Conservation (phyloP, 768 basidiomycete species). For the Brasilioporus rufonigricans region DNA sequence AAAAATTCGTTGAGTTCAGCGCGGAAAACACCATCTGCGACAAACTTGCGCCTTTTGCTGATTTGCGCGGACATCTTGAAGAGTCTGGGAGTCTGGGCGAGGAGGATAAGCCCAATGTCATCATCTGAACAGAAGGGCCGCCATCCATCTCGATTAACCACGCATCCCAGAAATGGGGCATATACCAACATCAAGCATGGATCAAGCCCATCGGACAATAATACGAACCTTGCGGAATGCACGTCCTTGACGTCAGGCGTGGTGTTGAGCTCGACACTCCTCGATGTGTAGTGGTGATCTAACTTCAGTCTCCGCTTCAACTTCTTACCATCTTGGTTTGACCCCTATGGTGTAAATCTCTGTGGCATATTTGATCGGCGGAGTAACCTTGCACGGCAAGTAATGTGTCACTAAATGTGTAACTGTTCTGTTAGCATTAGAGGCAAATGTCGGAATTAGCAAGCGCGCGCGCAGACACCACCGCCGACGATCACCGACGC, state of each 20-base stretch:
- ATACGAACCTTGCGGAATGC: slow-evolving; percentile 25
- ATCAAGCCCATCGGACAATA: background rate
- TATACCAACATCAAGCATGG: background rate
- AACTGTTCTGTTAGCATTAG: background rate
- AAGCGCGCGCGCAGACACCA: too few species aligned
- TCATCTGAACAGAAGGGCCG: slow-evolving; percentile 17
- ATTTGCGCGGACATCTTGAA: slow-evolving; percentile 79
- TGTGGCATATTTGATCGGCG: background rate
- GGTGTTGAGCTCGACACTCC: slow-evolving; percentile 13
- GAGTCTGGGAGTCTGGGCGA: slow-evolving; percentile 11
- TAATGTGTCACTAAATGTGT: background rate
- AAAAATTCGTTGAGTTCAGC: slow-evolving; percentile 99
- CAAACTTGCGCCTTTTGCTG: slow-evolving; percentile 99
- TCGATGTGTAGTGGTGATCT: slow-evolving; percentile 16
- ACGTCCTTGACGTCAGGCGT: slow-evolving; percentile 19
- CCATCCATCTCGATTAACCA: slow-evolving; percentile 22
- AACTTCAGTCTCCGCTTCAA: slow-evolving; percentile 27
- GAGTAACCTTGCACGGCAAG: too few species aligned
- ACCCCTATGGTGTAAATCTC: slow-evolving; percentile 12
- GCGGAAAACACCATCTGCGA: slow-evolving; percentile 98
- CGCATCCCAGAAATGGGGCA: background rate
- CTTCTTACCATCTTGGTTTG: slow-evolving; percentile 1
- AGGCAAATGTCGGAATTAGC: too few species aligned
- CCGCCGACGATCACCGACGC: too few species aligned
- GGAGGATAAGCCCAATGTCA: slow-evolving; percentile 19